Evolutionary conservation across 176 grass and related monocot species (phyloP).

Genomic region (Carex scoparia): DNA sequence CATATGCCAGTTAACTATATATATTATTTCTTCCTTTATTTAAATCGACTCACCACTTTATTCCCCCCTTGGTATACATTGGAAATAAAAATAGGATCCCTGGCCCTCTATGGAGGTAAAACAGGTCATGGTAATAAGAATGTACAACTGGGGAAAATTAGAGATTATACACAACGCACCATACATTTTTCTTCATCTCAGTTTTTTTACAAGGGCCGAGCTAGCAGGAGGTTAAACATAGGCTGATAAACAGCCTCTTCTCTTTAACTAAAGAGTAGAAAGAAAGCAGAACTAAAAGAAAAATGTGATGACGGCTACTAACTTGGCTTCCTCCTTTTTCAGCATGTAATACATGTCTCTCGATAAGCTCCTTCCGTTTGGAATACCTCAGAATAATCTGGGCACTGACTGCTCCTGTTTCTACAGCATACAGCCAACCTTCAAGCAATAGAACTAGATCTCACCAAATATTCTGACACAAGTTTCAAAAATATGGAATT

Average conservation of each 20-base stretch:
- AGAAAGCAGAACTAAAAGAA: background rate
- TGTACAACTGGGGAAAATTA: background rate
- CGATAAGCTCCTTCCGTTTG: background rate
- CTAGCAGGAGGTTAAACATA: background rate
- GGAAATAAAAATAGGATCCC: no score
- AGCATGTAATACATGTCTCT: background rate
- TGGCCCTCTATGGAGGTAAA: background rate
- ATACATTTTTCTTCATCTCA: slow-evolving; percentile 1
- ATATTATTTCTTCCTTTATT: background rate
- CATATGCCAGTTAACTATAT: background rate
- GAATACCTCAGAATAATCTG: background rate
- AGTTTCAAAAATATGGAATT: slow-evolving; percentile 87
- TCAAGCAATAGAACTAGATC: slow-evolving; percentile 67
- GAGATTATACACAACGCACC: background rate
- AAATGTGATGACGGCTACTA: background rate
- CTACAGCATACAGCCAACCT: background rate
- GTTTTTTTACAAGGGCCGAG: slow-evolving; percentile 14
- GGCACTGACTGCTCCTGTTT: background rate
- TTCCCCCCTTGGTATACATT: no score
- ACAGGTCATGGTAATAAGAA: background rate
- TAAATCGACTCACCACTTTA: background rate
- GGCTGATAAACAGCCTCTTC: slow-evolving; percentile 2
- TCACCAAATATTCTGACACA: slow-evolving; percentile 81
- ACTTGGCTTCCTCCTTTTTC: background rate
- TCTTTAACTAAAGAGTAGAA: slow-evolving; percentile 5